Conservation (phyloP, 148 eudicot genomes). For the Rheum nobile region DNA sequence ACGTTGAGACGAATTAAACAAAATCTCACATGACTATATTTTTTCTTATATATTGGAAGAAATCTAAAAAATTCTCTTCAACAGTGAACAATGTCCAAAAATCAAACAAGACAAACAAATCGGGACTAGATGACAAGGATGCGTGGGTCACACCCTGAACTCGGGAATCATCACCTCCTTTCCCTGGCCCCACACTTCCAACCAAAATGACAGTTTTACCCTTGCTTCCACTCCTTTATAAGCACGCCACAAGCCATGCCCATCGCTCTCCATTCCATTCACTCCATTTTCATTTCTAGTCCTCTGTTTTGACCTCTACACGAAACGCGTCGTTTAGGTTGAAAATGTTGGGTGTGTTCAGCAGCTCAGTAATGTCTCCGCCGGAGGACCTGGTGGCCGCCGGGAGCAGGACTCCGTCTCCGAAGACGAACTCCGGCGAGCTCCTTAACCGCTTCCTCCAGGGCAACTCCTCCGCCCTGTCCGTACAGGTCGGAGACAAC, state of each 20-base stretch:
- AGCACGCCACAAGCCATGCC: background rate
- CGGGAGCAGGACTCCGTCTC: slow-evolving; percentile 86
- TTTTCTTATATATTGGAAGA: too few species aligned
- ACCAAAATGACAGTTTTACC: background rate
- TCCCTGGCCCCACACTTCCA: background rate
- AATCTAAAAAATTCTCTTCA: too few species aligned
- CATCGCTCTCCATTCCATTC: slow-evolving; percentile 9
- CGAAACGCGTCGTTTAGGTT: background rate
- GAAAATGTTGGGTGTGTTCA: slow-evolving; percentile 68
- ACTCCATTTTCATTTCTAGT: background rate
- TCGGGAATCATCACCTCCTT: background rate
- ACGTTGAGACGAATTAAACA: too few species aligned
- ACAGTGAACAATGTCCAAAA: too few species aligned
- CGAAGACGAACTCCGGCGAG: slow-evolving; percentile 50
- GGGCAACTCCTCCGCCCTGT: slow-evolving; percentile 42
- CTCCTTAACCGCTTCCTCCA: slow-evolving; percentile 48
- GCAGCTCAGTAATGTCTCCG: slow-evolving; percentile 68
- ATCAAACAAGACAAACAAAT: too few species aligned
- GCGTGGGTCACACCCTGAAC: background rate
- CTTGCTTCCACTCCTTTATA: background rate
- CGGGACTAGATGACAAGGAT: background rate
- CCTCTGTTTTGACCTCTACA: background rate
- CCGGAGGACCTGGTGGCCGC: slow-evolving; percentile 93
- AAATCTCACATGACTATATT: too few species aligned
- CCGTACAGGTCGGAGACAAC: slow-evolving; percentile 47